Evolutionary conservation across 2,329 filamentous ascomycete genomes (phyloP).

Genomic region (Colletotrichum melonis): DNA sequence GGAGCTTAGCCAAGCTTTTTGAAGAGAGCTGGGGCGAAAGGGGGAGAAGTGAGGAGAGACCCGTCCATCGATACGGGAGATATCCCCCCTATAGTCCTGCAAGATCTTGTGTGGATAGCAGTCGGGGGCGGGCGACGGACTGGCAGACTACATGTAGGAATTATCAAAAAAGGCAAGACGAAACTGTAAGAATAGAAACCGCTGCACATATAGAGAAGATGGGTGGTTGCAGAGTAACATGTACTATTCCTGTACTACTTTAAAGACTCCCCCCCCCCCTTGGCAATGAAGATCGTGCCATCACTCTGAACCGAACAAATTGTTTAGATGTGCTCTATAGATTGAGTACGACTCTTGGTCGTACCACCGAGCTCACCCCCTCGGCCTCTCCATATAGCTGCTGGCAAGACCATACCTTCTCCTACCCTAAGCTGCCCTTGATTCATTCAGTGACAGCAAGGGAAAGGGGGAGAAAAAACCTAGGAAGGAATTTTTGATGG

Average conservation of each 20-base stretch:
- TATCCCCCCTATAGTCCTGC: background rate
- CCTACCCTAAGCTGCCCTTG: no score
- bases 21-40: no score
- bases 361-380: no score
- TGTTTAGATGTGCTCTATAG: no score
- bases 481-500: no score
- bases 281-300: background rate
- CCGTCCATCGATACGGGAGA: no score
- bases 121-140: background rate
- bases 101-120: background rate
- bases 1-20: background rate
- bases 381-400: no score
- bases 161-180: slow-evolving; percentile 23
- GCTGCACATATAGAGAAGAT: slow-evolving; percentile 32
- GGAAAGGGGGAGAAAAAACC: no score
- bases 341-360: no score
- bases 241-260: slow-evolving; percentile 33
- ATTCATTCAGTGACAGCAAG: no score
- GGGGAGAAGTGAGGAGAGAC: no score
- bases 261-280: background rate
- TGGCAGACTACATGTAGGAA: slow-evolving; percentile 15
- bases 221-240: slow-evolving; percentile 1
- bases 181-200: slow-evolving; percentile 32
- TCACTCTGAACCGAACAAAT: background rate
- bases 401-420: no score